Percentiles rank a stretch among this genome's conserved stretches.
Conservation (phyloP, 805 yeast genomes). For the Kuraishia floccosa region DNA sequence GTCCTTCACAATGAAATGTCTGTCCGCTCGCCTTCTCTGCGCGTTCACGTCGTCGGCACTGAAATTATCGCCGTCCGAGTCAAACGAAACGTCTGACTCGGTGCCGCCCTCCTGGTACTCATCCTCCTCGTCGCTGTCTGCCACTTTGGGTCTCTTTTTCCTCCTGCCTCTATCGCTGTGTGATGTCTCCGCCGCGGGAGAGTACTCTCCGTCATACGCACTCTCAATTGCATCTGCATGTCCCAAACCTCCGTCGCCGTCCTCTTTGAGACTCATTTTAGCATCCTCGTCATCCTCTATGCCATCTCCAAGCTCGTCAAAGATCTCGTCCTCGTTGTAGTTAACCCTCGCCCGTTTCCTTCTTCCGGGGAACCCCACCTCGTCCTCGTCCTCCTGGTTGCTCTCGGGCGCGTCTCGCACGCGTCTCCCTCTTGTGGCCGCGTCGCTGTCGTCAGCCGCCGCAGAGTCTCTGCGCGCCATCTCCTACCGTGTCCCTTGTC, state of each 20-base stretch:
- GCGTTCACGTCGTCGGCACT: slow-evolving; percentile 1
- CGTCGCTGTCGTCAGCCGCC: no score
- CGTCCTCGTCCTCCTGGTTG: slow-evolving; percentile 1
- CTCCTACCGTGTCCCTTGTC: no score
- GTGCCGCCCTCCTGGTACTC: slow-evolving; percentile 1
- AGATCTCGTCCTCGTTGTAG: slow-evolving; percentile 3
- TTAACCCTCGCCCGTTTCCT: slow-evolving; percentile 2
- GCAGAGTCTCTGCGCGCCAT: no score
- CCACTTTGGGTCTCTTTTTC: no score
- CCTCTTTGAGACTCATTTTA: not conserved
- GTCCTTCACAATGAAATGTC: slow-evolving; percentile 3
- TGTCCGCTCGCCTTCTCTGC: slow-evolving; percentile 1
- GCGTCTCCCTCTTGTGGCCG: no score
- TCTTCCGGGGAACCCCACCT: slow-evolving; percentile 1
- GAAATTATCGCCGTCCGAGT: slow-evolving; percentile 1
- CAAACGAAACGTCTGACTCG: not conserved
- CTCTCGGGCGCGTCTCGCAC: no score
- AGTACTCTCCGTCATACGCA: not conserved
- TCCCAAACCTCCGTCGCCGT: no score
- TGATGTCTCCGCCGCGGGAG: not conserved
- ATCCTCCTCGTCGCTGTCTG: slow-evolving; percentile 1
- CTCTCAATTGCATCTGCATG: no score
- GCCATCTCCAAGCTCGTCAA: not conserved
- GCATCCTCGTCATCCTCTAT: slow-evolving; percentile 1
- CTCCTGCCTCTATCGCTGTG: not conserved